Percentiles rank a stretch among this genome's conserved stretches.
These are phyloP conservation scores for Talaromyces islandicus DNA, from an alignment of 2,329 filamentous ascomycete species.

Conservation along the genomic window DNA sequence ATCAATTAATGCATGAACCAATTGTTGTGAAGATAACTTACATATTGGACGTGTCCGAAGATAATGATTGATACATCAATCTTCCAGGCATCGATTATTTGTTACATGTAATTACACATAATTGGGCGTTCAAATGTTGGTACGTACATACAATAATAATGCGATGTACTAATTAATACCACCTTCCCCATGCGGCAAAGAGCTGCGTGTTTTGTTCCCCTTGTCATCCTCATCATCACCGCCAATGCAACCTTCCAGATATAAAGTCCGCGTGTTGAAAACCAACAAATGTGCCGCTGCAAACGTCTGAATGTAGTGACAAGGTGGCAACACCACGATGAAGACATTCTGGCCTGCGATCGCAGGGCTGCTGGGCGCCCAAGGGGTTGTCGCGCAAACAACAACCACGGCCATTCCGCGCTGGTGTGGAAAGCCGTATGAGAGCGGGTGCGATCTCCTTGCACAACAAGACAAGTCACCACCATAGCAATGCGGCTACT, in stretches of 20 bases:
- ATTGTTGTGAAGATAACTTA: not conserved
- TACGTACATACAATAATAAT: no score
- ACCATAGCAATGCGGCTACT: not conserved
- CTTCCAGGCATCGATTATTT: not conserved
- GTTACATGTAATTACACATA: no score
- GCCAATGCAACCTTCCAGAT: not conserved
- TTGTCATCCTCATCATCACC: not conserved
- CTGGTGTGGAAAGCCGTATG: slow-evolving; percentile 10
- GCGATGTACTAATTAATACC: not conserved
- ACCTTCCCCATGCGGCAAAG: not conserved
- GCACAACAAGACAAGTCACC: no score
- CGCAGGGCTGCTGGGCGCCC: slow-evolving; percentile 1
- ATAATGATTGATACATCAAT: not conserved
- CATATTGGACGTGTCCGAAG: no score
- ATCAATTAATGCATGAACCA: not conserved
- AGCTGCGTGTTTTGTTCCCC: not conserved
- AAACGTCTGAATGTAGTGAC: not conserved
- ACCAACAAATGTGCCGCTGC: not conserved
- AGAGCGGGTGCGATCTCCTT: slow-evolving; percentile 5
- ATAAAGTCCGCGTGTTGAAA: not conserved
- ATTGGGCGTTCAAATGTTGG: no score
- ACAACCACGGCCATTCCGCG: slow-evolving; percentile 7
- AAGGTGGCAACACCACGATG: not conserved
- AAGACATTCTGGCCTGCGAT: not conserved
- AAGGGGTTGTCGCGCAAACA: slow-evolving; percentile 2